A percentile compares a stretch with the other conserved stretches of the same genome.
These are phyloP conservation scores for Dothistroma septosporum DNA, from an alignment of 2,329 filamentous ascomycete genomes.

Conservation along the genomic window DNA sequence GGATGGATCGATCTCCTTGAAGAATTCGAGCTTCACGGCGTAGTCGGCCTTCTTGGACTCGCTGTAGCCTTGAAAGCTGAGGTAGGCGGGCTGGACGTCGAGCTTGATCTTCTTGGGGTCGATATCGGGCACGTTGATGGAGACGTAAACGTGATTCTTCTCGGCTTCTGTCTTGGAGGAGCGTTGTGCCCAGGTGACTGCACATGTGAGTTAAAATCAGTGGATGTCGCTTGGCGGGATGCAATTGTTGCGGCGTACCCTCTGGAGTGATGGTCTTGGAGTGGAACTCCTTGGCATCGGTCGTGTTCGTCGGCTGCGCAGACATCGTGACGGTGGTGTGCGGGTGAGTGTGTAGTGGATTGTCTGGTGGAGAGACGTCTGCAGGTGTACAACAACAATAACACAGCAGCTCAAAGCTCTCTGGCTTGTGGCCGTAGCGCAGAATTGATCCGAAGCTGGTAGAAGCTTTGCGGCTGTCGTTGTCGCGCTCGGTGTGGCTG, in stretches of 20 bases:
- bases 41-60: conserved; percentile 82
- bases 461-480: conserved; percentile 5
- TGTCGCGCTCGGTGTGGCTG: background rate
- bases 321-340: conserved; percentile 22
- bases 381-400: too few relatives aligned
- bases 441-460: conserved; percentile 15
- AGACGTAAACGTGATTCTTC: conserved; percentile 94
- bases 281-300: conserved; percentile 32
- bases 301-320: conserved; percentile 34
- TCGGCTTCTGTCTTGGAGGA: conserved; percentile 72
- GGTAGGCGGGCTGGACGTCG: conserved; percentile 70
- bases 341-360: conserved; percentile 5
- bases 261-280: conserved; percentile 37
- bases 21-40: conserved; percentile 82
- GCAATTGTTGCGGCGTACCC: conserved; percentile 23
- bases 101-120: conserved; percentile 71
- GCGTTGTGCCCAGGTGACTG: conserved; percentile 98
- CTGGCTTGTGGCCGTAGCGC: conserved; percentile 5
- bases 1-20: conserved; percentile 79
- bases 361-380: background rate
- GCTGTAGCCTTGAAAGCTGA: conserved; percentile 80
- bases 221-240: conserved; percentile 1
- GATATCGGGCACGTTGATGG: conserved; percentile 84
- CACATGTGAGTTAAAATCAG: conserved; percentile 23
- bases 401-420: background rate